These are phyloP conservation scores for Iris pallida DNA, from an alignment of 116 monocot species.

Conservation along the genomic window DNA sequence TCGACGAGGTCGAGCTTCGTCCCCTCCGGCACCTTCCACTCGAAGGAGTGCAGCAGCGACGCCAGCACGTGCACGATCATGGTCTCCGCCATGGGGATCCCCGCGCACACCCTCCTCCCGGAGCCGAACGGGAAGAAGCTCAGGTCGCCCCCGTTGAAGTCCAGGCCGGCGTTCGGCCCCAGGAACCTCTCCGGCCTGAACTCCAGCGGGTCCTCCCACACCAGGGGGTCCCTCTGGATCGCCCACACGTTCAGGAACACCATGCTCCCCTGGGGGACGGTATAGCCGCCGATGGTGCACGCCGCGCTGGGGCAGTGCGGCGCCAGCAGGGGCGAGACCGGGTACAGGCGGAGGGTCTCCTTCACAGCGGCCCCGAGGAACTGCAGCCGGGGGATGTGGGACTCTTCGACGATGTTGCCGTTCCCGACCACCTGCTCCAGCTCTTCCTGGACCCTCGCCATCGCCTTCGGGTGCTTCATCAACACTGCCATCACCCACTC, in stretches of 20 bases:
- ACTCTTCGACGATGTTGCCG: constrained; percentile 13
- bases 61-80: constrained; percentile 11
- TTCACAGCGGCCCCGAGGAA: constrained; percentile 13
- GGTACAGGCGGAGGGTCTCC: constrained; percentile 27
- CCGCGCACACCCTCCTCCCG: constrained; percentile 29
- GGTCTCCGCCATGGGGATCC: constrained; percentile 23
- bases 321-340: constrained; percentile 18
- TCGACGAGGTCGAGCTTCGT: constrained; percentile 12
- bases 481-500: constrained; percentile 29
- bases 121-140: constrained; percentile 34
- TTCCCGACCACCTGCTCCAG: constrained; percentile 20
- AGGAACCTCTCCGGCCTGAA: constrained; percentile 37
- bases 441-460: constrained; percentile 12
- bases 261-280: constrained; percentile 4
- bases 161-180: not conserved
- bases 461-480: constrained; percentile 6
- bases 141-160: constrained; percentile 16
- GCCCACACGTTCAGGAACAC: constrained; percentile 1
- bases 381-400: constrained; percentile 13
- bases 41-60: constrained; percentile 31
- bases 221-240: not conserved
- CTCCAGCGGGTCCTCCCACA: constrained; percentile 25
- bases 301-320: constrained; percentile 18
- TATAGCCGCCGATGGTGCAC: constrained; percentile 14
- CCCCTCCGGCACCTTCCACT: constrained; percentile 29